phyloP scores from a whole-genome alignment of 139 green algal genomes.

The Zygnema cylindricum region DNA sequence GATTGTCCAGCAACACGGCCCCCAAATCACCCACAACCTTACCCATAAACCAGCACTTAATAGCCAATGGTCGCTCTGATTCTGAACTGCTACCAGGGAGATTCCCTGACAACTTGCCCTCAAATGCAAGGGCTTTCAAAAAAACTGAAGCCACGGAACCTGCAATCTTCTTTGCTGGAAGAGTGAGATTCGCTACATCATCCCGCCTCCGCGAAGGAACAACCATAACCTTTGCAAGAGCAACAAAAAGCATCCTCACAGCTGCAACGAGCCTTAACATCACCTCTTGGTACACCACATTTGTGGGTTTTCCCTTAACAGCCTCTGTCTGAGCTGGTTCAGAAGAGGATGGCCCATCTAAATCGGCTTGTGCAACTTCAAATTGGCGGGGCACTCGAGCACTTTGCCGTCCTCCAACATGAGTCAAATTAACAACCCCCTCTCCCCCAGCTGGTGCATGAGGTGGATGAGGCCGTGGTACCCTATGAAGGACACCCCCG shows the following conservation, averaged over 20 bases:
- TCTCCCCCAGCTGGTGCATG: background rate
- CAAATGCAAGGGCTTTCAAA: constrained; percentile 21
- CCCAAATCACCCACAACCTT: constrained; percentile 74
- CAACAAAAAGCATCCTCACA: constrained; percentile 13
- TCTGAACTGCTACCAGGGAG: background rate
- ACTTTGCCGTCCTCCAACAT: background rate
- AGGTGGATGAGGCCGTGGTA: background rate
- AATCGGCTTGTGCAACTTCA: constrained; percentile 18
- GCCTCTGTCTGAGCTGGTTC: background rate
- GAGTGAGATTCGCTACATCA: constrained; percentile 64
- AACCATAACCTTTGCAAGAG: constrained; percentile 79
- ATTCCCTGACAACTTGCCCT: background rate
- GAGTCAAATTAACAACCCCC: background rate
- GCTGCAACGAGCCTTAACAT: constrained; percentile 26
- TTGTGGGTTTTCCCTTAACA: constrained; percentile 19
- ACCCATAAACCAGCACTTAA: constrained; percentile 49
- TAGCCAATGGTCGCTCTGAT: background rate
- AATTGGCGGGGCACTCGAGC: background rate
- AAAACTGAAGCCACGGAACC: constrained; percentile 25
- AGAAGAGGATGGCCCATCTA: background rate
- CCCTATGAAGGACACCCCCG: background rate
- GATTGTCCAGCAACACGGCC: constrained; percentile 80
- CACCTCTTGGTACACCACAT: constrained; percentile 21
- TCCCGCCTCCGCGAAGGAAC: constrained; percentile 73
- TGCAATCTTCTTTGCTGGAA: constrained; percentile 21